Evolutionary conservation across 2,329 filamentous ascomycete species (phyloP), one percentile per base, ranked within the genome.

Genomic region (Sclerotinia borealis): DNA sequence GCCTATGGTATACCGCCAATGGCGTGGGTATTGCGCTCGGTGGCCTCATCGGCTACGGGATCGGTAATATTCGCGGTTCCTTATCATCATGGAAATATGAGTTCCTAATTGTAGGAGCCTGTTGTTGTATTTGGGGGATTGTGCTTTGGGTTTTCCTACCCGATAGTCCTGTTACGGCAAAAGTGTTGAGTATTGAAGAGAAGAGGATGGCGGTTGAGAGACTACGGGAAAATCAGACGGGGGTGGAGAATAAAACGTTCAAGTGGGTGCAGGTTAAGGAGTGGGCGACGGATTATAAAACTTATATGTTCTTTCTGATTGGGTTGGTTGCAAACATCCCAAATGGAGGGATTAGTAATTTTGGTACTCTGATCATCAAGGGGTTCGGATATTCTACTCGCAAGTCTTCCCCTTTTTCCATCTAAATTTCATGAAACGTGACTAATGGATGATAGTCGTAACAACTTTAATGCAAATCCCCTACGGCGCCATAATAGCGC

Each of bases 1-100:
- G 81, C 56, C 75, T 79, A 0, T 86, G 82, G 72, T 85, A 85
- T 68, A 81, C 80, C 65, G 83, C 80, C 2, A 85, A 86, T 66
- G 84, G 84, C 2, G 77, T 86, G 15, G 84, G 83, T 2, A 84
- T 82, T 25, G 83, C 85, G 77, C 81, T 85, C 60, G 84, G 66
- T 39, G 82, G 84, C 0, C 78, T 81, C 0, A 71, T 88, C 8
- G 65, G 84, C 0, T 87, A 83, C 64, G 83, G 79, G 3, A 75
- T 85, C 9, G 84, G 84, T 0, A 83, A 86, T 65, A 77, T 85
- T 48, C 68, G 77, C 13, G 74, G 79, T 45, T 64, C 71, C 13
- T 69, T 85, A n/a, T 75, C 75, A 25, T 79, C 81, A 2, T 85
- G 83, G 83, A 77, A 79, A 60, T 84, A 86, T 67, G 85, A 70